Conservation (phyloP, 192 early-diverging fungal species). For the Tieghemiomyces parasiticus region DNA sequence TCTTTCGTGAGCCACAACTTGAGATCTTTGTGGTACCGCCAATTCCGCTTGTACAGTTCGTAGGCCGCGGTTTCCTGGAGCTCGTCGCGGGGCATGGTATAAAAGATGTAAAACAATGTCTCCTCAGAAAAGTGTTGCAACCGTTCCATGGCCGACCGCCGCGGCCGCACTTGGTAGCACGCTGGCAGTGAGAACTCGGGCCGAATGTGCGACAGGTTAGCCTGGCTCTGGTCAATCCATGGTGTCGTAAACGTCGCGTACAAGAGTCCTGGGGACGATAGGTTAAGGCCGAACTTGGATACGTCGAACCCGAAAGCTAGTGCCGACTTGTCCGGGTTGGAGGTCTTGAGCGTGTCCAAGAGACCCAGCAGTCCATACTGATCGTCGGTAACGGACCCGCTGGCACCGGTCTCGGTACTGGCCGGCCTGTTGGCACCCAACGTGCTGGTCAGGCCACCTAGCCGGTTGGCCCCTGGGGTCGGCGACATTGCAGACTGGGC, state of each 20-base stretch:
- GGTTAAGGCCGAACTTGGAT: slow-evolving; percentile 64
- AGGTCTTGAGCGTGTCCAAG: slow-evolving; percentile 64
- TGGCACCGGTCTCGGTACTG: too few species aligned
- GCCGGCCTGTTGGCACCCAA: too few species aligned
- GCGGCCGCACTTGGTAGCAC: slow-evolving; percentile 65
- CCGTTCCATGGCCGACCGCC: slow-evolving; percentile 55
- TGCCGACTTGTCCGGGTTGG: slow-evolving; percentile 59
- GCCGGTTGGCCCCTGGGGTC: too few species aligned
- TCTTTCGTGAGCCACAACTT: slow-evolving; percentile 89
- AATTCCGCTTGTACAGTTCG: slow-evolving; percentile 85
- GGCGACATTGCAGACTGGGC: too few species aligned
- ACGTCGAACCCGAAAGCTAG: slow-evolving; percentile 84
- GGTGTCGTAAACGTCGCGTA: slow-evolving; percentile 83
- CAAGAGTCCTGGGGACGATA: slow-evolving; percentile 59
- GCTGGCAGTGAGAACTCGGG: slow-evolving; percentile 73
- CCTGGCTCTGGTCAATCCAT: slow-evolving; percentile 61
- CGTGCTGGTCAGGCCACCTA: too few species aligned
- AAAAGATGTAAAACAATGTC: slow-evolving; percentile 96
- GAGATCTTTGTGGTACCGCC: slow-evolving; percentile 94
- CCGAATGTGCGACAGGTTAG: slow-evolving; percentile 43
- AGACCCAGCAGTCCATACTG: slow-evolving; percentile 78
- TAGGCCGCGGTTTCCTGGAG: slow-evolving; percentile 86
- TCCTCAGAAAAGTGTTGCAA: slow-evolving; percentile 70
- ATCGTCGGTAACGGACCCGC: slow-evolving; percentile 23
- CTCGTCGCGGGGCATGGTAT: slow-evolving; percentile 85